Percentiles rank a stretch among this genome's conserved stretches.
These are phyloP conservation scores for Gloeopeniophorella convolvens DNA, from an alignment of 768 basidiomycete species.

Conservation along the genomic window DNA sequence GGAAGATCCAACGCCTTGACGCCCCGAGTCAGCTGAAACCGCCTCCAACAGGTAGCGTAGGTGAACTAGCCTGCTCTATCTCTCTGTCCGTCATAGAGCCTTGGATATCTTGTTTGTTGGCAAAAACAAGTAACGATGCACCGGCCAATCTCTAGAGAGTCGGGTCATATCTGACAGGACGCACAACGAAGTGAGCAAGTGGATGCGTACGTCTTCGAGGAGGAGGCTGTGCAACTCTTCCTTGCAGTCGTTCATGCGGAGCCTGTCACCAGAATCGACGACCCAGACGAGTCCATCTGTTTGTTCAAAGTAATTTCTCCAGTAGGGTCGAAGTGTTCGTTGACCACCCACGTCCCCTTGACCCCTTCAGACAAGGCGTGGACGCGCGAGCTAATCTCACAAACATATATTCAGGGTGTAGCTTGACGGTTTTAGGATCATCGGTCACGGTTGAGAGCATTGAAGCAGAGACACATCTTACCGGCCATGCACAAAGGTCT, in stretches of 20 bases:
- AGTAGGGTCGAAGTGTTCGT: slow-evolving; percentile 91
- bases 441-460: not conserved
- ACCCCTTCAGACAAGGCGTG: not conserved
- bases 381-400: slow-evolving; percentile 22
- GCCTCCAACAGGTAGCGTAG: slow-evolving; percentile 8
- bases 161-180: not conserved
- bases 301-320: slow-evolving; percentile 98
- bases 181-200: not conserved
- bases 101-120: slow-evolving; percentile 95
- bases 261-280: slow-evolving; percentile 89
- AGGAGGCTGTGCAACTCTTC: slow-evolving; percentile 81
- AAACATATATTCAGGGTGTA: slow-evolving; percentile 78
- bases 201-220: slow-evolving; percentile 71
- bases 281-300: slow-evolving; percentile 99
- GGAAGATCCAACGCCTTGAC: slow-evolving; percentile 71
- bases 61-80: slow-evolving; percentile 67
- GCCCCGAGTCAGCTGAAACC: slow-evolving; percentile 4
- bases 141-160: slow-evolving; percentile 77
- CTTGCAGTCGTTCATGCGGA: slow-evolving; percentile 87
- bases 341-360: slow-evolving; percentile 99
- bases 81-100: slow-evolving; percentile 79
- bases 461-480: slow-evolving; percentile 35
- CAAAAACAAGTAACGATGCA: slow-evolving; percentile 93
- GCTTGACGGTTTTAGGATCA: slow-evolving; percentile 28
- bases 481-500: slow-evolving; percentile 89